Conservation (phyloP, 2,329 filamentous ascomycete species). For the Fusarium sublunatum region DNA sequence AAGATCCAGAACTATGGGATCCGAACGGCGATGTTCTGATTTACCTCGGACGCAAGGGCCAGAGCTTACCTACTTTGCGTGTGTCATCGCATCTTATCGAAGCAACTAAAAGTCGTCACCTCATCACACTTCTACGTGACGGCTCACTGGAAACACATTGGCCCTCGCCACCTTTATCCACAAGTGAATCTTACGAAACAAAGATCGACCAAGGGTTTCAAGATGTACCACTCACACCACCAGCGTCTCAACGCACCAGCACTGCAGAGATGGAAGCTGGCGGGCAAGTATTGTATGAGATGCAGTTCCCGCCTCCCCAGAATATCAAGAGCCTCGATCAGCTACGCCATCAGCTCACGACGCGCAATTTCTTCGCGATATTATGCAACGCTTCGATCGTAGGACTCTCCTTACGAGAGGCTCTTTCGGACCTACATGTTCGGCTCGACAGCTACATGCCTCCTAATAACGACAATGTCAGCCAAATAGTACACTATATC, state of each 20-base stretch:
- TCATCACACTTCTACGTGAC: constrained; percentile 65
- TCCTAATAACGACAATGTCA: constrained; percentile 66
- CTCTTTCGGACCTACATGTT: constrained; percentile 70
- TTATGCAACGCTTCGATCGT: constrained; percentile 73
- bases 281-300: constrained; percentile 69
- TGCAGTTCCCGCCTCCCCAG: constrained; percentile 70
- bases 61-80: constrained; percentile 64
- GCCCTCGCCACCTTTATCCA: constrained; percentile 55
- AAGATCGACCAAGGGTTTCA: constrained; percentile 21
- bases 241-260: constrained; percentile 57
- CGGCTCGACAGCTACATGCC: constrained; percentile 70
- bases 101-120: constrained; percentile 64
- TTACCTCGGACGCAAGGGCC: constrained; percentile 62
- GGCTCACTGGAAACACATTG: constrained; percentile 60
- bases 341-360: constrained; percentile 71
- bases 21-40: constrained; percentile 70
- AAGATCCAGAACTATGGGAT: constrained; percentile 71
- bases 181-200: constrained; percentile 55
- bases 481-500: constrained; percentile 71
- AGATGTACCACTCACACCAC: constrained; percentile 43
- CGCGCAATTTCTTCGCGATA: constrained; percentile 75
- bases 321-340: constrained; percentile 61
- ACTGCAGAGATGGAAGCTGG: constrained; percentile 51
- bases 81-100: constrained; percentile 70
- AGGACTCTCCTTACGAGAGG: constrained; percentile 71